Evolutionary conservation across 805 yeast species (phyloP).

Genomic region (Nakazawaea pomicola): DNA sequence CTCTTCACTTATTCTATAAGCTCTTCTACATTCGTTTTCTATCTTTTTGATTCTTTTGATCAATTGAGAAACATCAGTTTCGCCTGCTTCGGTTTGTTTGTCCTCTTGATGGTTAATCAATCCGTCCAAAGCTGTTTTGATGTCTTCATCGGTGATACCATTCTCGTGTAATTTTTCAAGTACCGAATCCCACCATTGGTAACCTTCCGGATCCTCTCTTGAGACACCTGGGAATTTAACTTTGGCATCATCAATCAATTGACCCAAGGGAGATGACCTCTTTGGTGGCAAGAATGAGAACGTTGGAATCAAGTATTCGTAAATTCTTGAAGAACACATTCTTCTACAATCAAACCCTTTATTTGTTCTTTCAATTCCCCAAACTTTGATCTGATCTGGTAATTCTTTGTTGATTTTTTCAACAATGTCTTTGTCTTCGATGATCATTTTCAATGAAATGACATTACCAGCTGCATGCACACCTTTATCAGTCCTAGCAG

Average conservation of each 20-base stretch:
- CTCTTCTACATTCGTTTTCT: conserved; percentile 64
- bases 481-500: conserved; percentile 90
- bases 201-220: conserved; percentile 63
- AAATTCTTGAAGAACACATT: conserved; percentile 92
- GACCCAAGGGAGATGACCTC: conserved; percentile 62
- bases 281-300: conserved; percentile 90
- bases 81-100: conserved; percentile 29
- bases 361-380: conserved; percentile 90
- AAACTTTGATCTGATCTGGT: conserved; percentile 84
- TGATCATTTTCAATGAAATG: conserved; percentile 74
- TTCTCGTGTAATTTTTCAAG: conserved; percentile 28
- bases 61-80: conserved; percentile 32
- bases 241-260: conserved; percentile 50
- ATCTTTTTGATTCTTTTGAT: conserved; percentile 51
- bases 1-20: conserved; percentile 58
- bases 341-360: conserved; percentile 92
- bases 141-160: conserved; percentile 37
- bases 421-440: conserved; percentile 74
- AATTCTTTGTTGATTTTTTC: conserved; percentile 66
- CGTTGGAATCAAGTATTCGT: conserved; percentile 91
- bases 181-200: conserved; percentile 63
- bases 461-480: conserved; percentile 98
- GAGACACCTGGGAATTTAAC: conserved; percentile 52
- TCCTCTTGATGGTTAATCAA: conserved; percentile 23
- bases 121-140: conserved; percentile 25